A percentile compares a stretch with the other conserved stretches of the same genome.
Evolutionary conservation across 148 eudicot species (phyloP).

Genomic region (Euryodendron excelsum): DNA sequence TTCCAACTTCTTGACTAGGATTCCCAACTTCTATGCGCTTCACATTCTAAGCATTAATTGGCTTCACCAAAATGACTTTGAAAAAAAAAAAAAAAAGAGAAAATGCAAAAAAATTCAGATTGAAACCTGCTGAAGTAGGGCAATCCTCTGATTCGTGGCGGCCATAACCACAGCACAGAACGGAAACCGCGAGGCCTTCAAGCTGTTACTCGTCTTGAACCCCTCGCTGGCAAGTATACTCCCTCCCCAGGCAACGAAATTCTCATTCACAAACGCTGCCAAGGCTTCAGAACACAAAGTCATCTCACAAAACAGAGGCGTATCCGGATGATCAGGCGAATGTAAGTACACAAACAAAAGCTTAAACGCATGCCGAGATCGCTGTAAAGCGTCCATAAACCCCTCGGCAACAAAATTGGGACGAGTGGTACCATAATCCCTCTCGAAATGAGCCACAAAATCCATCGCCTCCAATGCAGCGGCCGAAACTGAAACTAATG

Average conservation of each 20-base stretch:
- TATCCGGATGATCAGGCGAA: slow-evolving; percentile 85
- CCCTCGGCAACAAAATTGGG: slow-evolving; percentile 68
- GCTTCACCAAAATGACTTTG: no score
- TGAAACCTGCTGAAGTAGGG: slow-evolving; percentile 84
- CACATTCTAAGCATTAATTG: no score
- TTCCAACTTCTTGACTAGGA: no score
- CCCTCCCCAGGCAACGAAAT: slow-evolving; percentile 83
- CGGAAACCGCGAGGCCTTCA: slow-evolving; percentile 89
- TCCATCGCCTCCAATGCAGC: slow-evolving; percentile 56
- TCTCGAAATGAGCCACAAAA: slow-evolving; percentile 60
- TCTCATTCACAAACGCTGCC: slow-evolving; percentile 66
- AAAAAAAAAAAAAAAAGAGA: not conserved
- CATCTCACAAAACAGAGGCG: slow-evolving; percentile 57
- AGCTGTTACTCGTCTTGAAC: slow-evolving; percentile 96
- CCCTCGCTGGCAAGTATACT: slow-evolving; percentile 83
- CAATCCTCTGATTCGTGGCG: slow-evolving; percentile 88
- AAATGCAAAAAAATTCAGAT: no score
- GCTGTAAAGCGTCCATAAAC: slow-evolving; percentile 87
- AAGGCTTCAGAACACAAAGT: slow-evolving; percentile 55
- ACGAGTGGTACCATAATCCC: slow-evolving; percentile 50
- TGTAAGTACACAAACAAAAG: slow-evolving; percentile 79
- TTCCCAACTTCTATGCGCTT: no score
- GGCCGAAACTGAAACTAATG: slow-evolving; percentile 44
- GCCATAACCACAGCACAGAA: slow-evolving; percentile 98
- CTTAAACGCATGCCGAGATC: slow-evolving; percentile 71